phyloP scores from a whole-genome alignment of 2,329 filamentous ascomycete genomes.

The Colletotrichum spinosum region DNA sequence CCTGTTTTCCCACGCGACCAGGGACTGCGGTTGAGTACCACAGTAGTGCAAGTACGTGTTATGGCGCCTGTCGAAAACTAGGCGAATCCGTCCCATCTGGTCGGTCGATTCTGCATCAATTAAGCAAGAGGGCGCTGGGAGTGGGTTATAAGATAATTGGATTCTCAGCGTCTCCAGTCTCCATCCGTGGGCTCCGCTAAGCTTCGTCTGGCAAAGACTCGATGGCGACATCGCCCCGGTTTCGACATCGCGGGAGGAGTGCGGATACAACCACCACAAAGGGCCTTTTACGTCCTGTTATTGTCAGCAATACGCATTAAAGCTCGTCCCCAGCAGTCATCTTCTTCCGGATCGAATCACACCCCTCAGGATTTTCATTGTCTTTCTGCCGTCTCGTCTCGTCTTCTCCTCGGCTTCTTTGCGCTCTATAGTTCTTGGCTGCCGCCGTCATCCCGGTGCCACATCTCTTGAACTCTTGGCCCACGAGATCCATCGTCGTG shows the following conservation, averaged over 20 bases:
- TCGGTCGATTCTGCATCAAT: constrained; percentile 21
- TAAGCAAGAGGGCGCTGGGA: constrained; percentile 1
- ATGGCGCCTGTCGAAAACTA: constrained; percentile 20
- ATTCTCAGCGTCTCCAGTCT: constrained; percentile 22
- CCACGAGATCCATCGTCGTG: constrained; percentile 34
- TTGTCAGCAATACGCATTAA: constrained; percentile 13
- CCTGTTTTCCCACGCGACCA: constrained; percentile 11
- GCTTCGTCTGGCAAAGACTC: constrained; percentile 38
- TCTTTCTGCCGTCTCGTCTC: constrained; percentile 3
- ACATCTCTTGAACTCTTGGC: constrained; percentile 39
- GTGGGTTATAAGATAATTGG: constrained; percentile 30
- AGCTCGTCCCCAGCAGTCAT: constrained; percentile 6
- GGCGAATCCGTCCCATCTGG: background rate
- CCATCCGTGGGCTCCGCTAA: constrained; percentile 33
- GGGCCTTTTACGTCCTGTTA: constrained; percentile 20
- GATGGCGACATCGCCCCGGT: constrained; percentile 44
- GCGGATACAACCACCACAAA: constrained; percentile 25
- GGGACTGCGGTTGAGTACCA: background rate
- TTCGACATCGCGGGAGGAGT: constrained; percentile 35
- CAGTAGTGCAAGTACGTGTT: background rate
- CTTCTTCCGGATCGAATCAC: constrained; percentile 14
- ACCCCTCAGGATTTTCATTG: constrained; percentile 23
- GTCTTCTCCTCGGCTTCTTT: constrained; percentile 32
- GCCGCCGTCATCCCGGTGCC: constrained; percentile 33
- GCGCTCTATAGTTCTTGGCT: constrained; percentile 29